A percentile compares a stretch with the other conserved stretches of the same genome.
Conservation (phyloP, 108 stramenopile genomes). For the Nitzschia sp. region DNA sequence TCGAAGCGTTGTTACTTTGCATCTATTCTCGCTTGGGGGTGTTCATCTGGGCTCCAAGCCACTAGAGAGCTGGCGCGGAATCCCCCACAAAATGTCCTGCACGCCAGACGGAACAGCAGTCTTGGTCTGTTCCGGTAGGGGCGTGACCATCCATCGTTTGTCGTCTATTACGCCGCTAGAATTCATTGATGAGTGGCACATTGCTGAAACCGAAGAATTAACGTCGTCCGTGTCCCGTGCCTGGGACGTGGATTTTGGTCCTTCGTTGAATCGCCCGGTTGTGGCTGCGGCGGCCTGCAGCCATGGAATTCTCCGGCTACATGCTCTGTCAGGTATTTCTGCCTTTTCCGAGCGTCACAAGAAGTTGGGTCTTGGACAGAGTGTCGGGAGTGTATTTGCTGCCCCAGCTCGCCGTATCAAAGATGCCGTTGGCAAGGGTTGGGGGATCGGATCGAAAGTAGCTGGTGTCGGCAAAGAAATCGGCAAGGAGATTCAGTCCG, state of each 20-base stretch:
- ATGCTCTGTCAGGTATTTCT: slow-evolving; percentile 85
- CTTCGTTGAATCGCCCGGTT: slow-evolving; percentile 79
- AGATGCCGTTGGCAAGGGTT: slow-evolving; percentile 73
- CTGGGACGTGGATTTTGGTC: slow-evolving; percentile 87
- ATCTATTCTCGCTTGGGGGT: slow-evolving; percentile 82
- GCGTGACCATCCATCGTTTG: slow-evolving; percentile 75
- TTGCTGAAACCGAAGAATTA: slow-evolving; percentile 62
- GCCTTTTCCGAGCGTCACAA: slow-evolving; percentile 70
- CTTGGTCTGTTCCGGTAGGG: slow-evolving; percentile 73
- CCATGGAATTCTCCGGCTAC: slow-evolving; percentile 77
- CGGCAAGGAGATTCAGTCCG: slow-evolving; percentile 65
- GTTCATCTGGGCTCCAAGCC: slow-evolving; percentile 67
- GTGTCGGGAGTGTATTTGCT: slow-evolving; percentile 72
- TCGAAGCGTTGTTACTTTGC: slow-evolving; percentile 68
- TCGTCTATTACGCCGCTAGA: slow-evolving; percentile 73
- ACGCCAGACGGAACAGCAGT: slow-evolving; percentile 84
- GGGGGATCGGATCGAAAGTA: slow-evolving; percentile 63
- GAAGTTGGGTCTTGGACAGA: slow-evolving; percentile 33
- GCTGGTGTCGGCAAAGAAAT: slow-evolving; percentile 82
- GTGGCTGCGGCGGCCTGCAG: slow-evolving; percentile 85
- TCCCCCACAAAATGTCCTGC: slow-evolving; percentile 67
- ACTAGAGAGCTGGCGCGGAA: slow-evolving; percentile 62
- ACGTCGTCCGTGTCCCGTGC: slow-evolving; percentile 34
- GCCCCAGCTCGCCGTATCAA: slow-evolving; percentile 75
- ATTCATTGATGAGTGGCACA: slow-evolving; percentile 81